Conservation (phyloP, 164 flowering plant genomes). For the Platanus orientalis region DNA sequence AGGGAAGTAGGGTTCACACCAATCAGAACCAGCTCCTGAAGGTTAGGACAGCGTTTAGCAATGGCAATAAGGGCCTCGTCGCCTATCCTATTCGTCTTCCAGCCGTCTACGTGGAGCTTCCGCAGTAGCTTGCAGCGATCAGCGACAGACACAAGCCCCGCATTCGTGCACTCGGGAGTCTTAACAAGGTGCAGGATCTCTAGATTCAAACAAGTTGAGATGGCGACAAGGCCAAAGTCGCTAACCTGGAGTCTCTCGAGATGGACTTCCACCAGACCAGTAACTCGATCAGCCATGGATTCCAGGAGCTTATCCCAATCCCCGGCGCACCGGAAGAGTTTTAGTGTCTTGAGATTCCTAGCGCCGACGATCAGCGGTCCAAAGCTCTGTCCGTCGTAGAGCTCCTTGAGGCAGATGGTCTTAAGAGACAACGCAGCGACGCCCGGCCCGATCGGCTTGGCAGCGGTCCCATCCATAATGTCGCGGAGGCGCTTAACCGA, state of each 20-base stretch:
- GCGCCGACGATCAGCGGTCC: slow-evolving; percentile 59
- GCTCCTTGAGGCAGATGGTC: slow-evolving; percentile 66
- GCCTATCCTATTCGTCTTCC: slow-evolving; percentile 84
- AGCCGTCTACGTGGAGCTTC: slow-evolving; percentile 96
- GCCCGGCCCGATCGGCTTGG: slow-evolving; percentile 55
- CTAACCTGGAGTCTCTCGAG: slow-evolving; percentile 88
- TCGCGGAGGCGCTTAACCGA: slow-evolving; percentile 83
- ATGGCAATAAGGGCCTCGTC: slow-evolving; percentile 76
- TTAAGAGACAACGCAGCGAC: slow-evolving; percentile 46
- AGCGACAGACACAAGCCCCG: slow-evolving; percentile 55
- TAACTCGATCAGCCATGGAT: slow-evolving; percentile 31
- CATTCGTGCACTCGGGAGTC: slow-evolving; percentile 76
- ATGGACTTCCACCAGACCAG: slow-evolving; percentile 61
- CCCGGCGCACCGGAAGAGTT: slow-evolving; percentile 69
- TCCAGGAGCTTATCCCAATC: slow-evolving; percentile 79
- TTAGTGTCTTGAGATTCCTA: slow-evolving; percentile 57
- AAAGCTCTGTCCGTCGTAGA: slow-evolving; percentile 77
- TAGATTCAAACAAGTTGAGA: slow-evolving; percentile 52
- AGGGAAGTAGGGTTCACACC: slow-evolving; percentile 67
- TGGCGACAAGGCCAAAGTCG: slow-evolving; percentile 63
- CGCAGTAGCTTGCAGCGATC: slow-evolving; percentile 62
- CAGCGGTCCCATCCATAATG: slow-evolving; percentile 37
- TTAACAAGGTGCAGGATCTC: slow-evolving; percentile 79
- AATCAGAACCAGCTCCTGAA: slow-evolving; percentile 85
- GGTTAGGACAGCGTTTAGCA: slow-evolving; percentile 52